A percentile compares a stretch with the other conserved stretches of the same genome.
These are phyloP conservation scores for Sarocladium brachiariae DNA, from an alignment of 2,329 filamentous ascomycete genomes.

Conservation along the genomic window DNA sequence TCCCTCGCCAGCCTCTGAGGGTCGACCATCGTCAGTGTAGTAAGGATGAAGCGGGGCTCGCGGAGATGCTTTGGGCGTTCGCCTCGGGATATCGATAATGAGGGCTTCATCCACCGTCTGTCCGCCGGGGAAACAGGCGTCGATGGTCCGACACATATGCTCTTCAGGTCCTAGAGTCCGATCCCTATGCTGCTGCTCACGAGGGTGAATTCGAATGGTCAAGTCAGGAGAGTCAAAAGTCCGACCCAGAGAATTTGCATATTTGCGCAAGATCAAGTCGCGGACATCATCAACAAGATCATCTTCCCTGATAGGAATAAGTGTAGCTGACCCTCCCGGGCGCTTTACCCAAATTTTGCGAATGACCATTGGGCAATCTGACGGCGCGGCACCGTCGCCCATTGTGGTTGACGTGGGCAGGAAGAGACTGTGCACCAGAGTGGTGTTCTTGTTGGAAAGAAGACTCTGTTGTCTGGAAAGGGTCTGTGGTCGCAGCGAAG, in stretches of 20 bases:
- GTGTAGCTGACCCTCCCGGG: conserved; percentile 75
- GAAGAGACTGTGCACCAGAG: conserved; percentile 25
- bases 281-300: conserved; percentile 92
- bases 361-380: conserved; percentile 47
- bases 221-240: conserved; percentile 90
- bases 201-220: conserved; percentile 66
- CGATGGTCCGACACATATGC: conserved; percentile 67
- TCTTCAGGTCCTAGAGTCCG: conserved; percentile 80
- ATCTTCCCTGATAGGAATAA: conserved; percentile 78
- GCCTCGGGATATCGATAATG: conserved; percentile 78
- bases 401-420: conserved; percentile 13
- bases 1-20: conserved; percentile 64
- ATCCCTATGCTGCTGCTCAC: conserved; percentile 55
- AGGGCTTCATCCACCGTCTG: conserved; percentile 86
- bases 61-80: conserved; percentile 77
- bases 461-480: conserved; percentile 23
- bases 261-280: conserved; percentile 87
- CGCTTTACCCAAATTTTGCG: conserved; percentile 95
- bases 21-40: conserved; percentile 55
- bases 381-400: conserved; percentile 6
- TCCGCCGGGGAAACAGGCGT: conserved; percentile 77
- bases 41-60: conserved; percentile 48
- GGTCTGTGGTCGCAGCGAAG: not conserved
- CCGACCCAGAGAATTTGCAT: conserved; percentile 83
- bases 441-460: conserved; percentile 31